A percentile compares a stretch with the other conserved stretches of the same genome.
These are phyloP conservation scores for Phytopythium cucurbitacearum DNA, from an alignment of 352 stramenopile genomes.

Conservation along the genomic window DNA sequence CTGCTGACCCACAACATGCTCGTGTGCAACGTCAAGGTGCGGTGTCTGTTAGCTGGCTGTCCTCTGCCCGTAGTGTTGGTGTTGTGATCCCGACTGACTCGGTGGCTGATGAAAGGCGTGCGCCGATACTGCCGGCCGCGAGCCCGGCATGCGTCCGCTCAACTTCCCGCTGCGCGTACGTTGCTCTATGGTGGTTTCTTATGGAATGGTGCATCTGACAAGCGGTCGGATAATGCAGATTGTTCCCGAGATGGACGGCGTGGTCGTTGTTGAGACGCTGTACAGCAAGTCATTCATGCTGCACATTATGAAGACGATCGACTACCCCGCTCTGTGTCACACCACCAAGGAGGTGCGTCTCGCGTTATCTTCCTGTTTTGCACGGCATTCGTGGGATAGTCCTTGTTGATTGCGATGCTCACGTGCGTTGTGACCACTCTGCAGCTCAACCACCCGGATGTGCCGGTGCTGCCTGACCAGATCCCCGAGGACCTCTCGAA, in stretches of 20 bases:
- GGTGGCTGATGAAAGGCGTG: conserved; percentile 38
- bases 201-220: neutral
- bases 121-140: conserved; percentile 63
- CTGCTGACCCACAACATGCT: conserved; percentile 88
- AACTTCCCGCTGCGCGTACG: conserved; percentile 79
- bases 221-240: conserved; percentile 35
- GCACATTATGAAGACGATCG: conserved; percentile 85
- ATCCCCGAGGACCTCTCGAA: conserved; percentile 53
- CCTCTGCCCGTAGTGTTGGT: neutral
- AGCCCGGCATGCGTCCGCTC: conserved; percentile 49
- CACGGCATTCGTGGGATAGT: neutral
- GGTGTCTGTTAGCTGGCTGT: neutral
- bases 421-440: neutral
- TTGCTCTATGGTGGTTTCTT: neutral
- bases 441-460: conserved; percentile 77
- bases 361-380: neutral
- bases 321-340: conserved; percentile 69
- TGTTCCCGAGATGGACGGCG: conserved; percentile 68
- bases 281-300: conserved; percentile 85
- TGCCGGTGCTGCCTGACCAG: conserved; percentile 62
- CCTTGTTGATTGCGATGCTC: neutral
- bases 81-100: neutral
- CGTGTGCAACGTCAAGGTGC: conserved; percentile 80
- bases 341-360: conserved; percentile 65
- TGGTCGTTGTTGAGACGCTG: conserved; percentile 74